These are phyloP conservation scores for Cryptococcus sp. DNA, from an alignment of 1,284 basidiomycete genomes.

Conservation along the genomic window DNA sequence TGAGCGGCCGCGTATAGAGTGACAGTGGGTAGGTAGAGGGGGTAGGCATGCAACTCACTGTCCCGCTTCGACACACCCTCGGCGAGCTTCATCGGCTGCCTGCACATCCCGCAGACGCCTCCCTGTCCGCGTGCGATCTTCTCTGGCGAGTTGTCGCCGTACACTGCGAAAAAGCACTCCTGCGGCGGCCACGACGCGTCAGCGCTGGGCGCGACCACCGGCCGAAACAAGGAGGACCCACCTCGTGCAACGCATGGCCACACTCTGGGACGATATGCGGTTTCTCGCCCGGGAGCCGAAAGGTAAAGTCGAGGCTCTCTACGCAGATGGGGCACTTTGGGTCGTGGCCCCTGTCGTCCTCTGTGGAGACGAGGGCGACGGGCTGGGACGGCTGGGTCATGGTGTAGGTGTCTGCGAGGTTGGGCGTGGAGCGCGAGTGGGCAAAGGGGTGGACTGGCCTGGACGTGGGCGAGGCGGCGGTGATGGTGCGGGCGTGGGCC, in stretches of 20 bases:
- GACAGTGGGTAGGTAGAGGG: too few relatives aligned
- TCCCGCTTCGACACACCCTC: conserved; percentile 59
- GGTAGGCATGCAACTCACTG: conserved; percentile 62
- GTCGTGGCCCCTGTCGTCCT: conserved; percentile 37
- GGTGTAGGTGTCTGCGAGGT: conserved; percentile 25
- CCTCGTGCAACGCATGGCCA: conserved; percentile 94
- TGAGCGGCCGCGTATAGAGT: neutral
- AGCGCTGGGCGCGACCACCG: too few relatives aligned
- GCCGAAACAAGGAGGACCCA: conserved; percentile 51
- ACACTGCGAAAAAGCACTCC: conserved; percentile 94
- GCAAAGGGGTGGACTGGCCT: conserved; percentile 39
- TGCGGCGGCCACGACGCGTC: conserved; percentile 46
- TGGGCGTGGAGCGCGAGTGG: conserved; percentile 29
- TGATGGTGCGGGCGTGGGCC: conserved; percentile 24
- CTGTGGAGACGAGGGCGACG: conserved; percentile 38
- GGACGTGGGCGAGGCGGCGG: conserved; percentile 22
- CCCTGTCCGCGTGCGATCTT: conserved; percentile 58
- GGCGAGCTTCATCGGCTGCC: conserved; percentile 88
- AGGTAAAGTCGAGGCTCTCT: conserved; percentile 46
- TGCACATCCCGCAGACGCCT: conserved; percentile 94
- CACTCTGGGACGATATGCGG: conserved; percentile 94
- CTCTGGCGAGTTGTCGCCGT: conserved; percentile 76
- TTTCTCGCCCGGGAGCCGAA: conserved; percentile 78
- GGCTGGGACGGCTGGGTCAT: conserved; percentile 29
- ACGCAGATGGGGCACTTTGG: conserved; percentile 50